A percentile compares a stretch with the other conserved stretches of the same genome.
phyloP scores from a whole-genome alignment of 192 early-diverging fungal species.

The Lobosporangium transversale region DNA sequence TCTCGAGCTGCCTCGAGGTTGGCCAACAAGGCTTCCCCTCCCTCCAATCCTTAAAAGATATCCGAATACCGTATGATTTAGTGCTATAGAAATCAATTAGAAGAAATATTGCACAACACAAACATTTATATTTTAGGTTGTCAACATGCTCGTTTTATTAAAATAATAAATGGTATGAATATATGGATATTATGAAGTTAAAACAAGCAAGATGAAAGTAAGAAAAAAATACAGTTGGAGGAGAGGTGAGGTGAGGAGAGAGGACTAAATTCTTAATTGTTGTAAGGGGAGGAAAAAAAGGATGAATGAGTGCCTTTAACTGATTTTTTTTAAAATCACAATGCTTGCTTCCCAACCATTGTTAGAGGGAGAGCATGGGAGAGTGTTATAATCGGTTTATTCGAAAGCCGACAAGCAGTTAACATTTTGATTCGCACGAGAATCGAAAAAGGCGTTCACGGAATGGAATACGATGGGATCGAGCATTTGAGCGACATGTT shows the following conservation, averaged over 20 bases:
- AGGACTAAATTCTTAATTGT: neutral
- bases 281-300: neutral
- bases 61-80: neutral
- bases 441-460: slow-evolving; percentile 23
- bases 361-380: too few relatives aligned
- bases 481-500: slow-evolving; percentile 19
- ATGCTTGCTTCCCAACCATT: too few relatives aligned
- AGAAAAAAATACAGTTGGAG: neutral
- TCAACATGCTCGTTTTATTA: neutral
- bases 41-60: slow-evolving; percentile 3
- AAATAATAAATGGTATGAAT: neutral
- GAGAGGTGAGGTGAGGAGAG: neutral
- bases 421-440: slow-evolving; percentile 21
- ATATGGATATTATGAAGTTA: neutral
- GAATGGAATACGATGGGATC: slow-evolving; percentile 42
- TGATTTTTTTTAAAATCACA: too few relatives aligned
- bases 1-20: slow-evolving; percentile 19
- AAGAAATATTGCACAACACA: neutral
- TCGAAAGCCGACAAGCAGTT: slow-evolving; percentile 30
- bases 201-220: neutral
- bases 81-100: neutral
- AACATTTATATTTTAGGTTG: too few relatives aligned
- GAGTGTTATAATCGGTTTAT: too few relatives aligned
- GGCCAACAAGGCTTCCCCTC: slow-evolving; percentile 10
- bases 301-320: too few relatives aligned